These are phyloP conservation scores for Oryza punctata DNA, from an alignment of 176 grass and related monocot species.

Conservation along the genomic window DNA sequence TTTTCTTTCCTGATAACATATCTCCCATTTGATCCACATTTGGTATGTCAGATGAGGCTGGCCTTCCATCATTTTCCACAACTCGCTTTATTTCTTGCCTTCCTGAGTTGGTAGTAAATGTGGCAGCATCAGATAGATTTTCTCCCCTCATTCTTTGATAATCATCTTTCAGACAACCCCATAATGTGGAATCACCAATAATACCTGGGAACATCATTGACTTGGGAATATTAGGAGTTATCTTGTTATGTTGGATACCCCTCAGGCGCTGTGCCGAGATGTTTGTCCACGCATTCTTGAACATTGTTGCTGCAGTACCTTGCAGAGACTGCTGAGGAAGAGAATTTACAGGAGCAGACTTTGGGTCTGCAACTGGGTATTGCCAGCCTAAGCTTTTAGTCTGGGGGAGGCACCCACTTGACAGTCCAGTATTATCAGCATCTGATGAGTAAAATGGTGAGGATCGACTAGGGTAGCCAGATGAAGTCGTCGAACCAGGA, in stretches of 20 bases:
- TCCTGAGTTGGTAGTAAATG: slow-evolving; percentile 64
- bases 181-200: slow-evolving; percentile 47
- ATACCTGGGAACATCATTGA: slow-evolving; percentile 77
- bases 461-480: slow-evolving; percentile 45
- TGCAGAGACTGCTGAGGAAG: slow-evolving; percentile 45
- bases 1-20: slow-evolving; percentile 42
- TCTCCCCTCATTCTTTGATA: slow-evolving; percentile 55
- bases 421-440: slow-evolving; percentile 43
- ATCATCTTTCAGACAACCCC: slow-evolving; percentile 50
- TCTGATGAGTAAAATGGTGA: slow-evolving; percentile 47
- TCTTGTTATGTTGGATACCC: slow-evolving; percentile 62
- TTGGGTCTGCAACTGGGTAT: slow-evolving; percentile 50
- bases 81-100: slow-evolving; percentile 63
- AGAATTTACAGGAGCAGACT: slow-evolving; percentile 37
- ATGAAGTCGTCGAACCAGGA: slow-evolving; percentile 37
- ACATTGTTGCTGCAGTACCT: slow-evolving; percentile 55
- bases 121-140: slow-evolving; percentile 56
- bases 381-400: slow-evolving; percentile 47
- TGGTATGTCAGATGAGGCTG: slow-evolving; percentile 49
- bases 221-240: slow-evolving; percentile 75
- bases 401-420: slow-evolving; percentile 44
- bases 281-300: slow-evolving; percentile 93
- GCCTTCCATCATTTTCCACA: slow-evolving; percentile 47
- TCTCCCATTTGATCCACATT: slow-evolving; percentile 44
- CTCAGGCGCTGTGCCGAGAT: slow-evolving; percentile 69